Percentiles rank a stretch among this genome's conserved stretches.
Conservation (phyloP, 768 basidiomycete species). For the Lentinula sp. region DNA sequence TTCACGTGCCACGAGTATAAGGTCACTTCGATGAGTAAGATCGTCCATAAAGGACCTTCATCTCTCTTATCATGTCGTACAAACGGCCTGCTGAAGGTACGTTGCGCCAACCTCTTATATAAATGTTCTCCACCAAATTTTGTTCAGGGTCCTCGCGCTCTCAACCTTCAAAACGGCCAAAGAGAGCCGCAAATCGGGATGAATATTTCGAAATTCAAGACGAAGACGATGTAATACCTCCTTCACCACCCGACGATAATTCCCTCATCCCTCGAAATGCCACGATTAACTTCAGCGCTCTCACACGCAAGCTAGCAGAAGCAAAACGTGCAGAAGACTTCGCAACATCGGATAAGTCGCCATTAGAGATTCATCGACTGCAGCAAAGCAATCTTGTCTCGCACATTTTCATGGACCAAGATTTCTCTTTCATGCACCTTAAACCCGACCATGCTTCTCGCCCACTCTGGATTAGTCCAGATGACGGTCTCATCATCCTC, state of each 20-base stretch:
- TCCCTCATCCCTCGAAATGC: conserved; percentile 60
- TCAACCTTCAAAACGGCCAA: conserved; percentile 27
- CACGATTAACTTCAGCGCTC: conserved; percentile 84
- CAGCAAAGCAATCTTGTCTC: conserved; percentile 76
- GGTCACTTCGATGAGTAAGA: too few species aligned
- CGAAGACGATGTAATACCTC: conserved; percentile 51
- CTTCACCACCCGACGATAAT: conserved; percentile 31
- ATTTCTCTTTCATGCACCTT: conserved; percentile 81
- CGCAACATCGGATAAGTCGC: conserved; percentile 32
- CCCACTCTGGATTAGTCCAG: conserved; percentile 94
- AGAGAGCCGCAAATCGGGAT: conserved; percentile 42
- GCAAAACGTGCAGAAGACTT: conserved; percentile 43
- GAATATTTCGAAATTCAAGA: conserved; percentile 41
- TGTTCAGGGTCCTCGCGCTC: neutral
- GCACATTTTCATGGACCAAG: conserved; percentile 78
- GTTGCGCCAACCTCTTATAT: neutral
- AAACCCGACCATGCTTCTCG: conserved; percentile 89
- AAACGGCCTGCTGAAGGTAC: conserved; percentile 5
- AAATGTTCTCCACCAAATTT: neutral
- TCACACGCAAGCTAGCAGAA: conserved; percentile 74
- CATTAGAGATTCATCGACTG: conserved; percentile 59
- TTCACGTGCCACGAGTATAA: too few species aligned
- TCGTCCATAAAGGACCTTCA: too few species aligned
- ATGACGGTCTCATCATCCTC: conserved; percentile 89
- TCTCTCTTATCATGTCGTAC: neutral